These are phyloP conservation scores for Penicillium malachiteum DNA, from an alignment of 495 filamentous ascomycete species.

Conservation along the genomic window DNA sequence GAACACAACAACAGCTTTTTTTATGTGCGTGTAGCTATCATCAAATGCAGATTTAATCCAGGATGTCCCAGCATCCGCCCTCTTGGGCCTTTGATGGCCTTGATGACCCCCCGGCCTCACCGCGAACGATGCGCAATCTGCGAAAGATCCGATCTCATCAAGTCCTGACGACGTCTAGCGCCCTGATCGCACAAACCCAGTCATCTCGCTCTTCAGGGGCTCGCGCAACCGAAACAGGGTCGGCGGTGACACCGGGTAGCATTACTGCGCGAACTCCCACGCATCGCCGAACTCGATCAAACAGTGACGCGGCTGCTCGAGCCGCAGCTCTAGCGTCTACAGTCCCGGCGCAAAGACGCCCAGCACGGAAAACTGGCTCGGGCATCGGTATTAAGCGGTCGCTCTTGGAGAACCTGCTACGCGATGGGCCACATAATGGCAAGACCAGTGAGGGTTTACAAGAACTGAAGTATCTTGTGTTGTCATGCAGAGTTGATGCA, in stretches of 20 bases:
- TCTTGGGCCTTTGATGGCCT: constrained; percentile 34
- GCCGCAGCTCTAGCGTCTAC: constrained; percentile 36
- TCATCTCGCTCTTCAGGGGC: constrained; percentile 31
- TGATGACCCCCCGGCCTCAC: constrained; percentile 38
- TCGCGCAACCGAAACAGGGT: constrained; percentile 9
- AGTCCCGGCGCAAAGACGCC: constrained; percentile 40
- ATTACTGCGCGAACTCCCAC: constrained; percentile 25
- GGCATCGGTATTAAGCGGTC: constrained; percentile 60
- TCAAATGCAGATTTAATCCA: constrained; percentile 11
- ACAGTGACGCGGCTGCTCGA: constrained; percentile 63
- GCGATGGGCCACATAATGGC: constrained; percentile 70
- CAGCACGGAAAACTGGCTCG: constrained; percentile 54
- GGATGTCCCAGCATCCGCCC: constrained; percentile 24
- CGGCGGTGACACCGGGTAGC: constrained; percentile 24
- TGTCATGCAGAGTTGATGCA: constrained; percentile 76
- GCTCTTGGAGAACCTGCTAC: constrained; percentile 59
- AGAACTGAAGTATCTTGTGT: constrained; percentile 71
- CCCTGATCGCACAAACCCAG: constrained; percentile 39
- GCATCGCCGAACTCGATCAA: constrained; percentile 64
- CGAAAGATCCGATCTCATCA: constrained; percentile 56
- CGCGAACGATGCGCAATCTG: constrained; percentile 48
- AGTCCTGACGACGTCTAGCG: constrained; percentile 38
- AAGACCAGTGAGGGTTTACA: constrained; percentile 66
- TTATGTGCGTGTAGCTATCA: neutral
- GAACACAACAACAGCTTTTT: constrained; percentile 3